Conservation (phyloP, 192 early-diverging fungal genomes). For the Borealophlyctis nickersoniae region DNA sequence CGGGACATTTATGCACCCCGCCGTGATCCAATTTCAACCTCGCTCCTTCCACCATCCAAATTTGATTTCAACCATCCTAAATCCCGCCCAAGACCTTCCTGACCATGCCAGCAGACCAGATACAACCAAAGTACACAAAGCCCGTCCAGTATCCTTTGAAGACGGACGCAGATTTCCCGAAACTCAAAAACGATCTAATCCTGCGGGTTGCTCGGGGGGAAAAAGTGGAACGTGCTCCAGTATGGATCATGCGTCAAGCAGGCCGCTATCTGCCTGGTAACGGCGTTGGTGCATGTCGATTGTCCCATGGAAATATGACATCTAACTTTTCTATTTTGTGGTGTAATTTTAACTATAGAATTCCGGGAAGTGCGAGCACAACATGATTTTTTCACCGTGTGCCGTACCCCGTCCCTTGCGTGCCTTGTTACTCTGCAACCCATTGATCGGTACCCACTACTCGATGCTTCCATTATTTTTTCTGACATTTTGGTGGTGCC, state of each 20-base stretch:
- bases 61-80: too few relatives aligned
- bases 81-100: too few relatives aligned
- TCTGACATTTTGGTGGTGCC: slow-evolving; percentile 97
- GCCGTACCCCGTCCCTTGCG: slow-evolving; percentile 87
- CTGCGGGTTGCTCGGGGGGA: slow-evolving; percentile 79
- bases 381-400: slow-evolving; percentile 94
- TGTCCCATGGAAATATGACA: too few relatives aligned
- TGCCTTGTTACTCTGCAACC: slow-evolving; percentile 96
- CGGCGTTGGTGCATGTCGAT: too few relatives aligned
- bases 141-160: slow-evolving; percentile 8
- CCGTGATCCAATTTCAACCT: too few relatives aligned
- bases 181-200: slow-evolving; percentile 88
- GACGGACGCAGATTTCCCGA: slow-evolving; percentile 64
- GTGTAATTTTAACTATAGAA: too few relatives aligned
- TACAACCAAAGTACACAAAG: neutral
- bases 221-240: slow-evolving; percentile 59
- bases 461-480: slow-evolving; percentile 98
- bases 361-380: slow-evolving; percentile 79
- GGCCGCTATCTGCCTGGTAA: slow-evolving; percentile 94
- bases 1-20: too few relatives aligned
- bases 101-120: neutral
- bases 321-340: too few relatives aligned
- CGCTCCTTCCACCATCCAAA: too few relatives aligned
- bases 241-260: slow-evolving; percentile 99
- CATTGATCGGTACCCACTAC: slow-evolving; percentile 83